Conservation (phyloP, 2,329 filamentous ascomycete genomes). For the Verticillium nonalfalfae region DNA sequence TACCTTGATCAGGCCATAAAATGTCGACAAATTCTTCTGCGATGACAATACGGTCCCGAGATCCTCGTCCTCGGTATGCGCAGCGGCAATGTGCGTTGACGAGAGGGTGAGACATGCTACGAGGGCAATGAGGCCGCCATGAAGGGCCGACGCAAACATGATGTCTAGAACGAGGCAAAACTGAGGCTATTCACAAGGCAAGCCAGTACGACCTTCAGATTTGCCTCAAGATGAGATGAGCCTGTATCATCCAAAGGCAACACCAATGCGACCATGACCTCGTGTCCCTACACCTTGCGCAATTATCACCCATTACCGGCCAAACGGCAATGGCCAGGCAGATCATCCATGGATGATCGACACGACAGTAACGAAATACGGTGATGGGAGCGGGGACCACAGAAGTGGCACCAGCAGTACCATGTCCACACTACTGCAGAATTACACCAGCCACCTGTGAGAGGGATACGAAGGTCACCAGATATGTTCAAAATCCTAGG, state of each 20-base stretch:
- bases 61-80: slow-evolving; percentile 19
- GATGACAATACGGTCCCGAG: slow-evolving; percentile 30
- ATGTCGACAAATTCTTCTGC: slow-evolving; percentile 35
- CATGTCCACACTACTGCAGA: not conserved
- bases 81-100: slow-evolving; percentile 2
- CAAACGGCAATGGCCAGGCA: not conserved
- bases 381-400: not conserved
- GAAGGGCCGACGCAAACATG: not conserved
- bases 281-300: not conserved
- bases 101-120: not conserved
- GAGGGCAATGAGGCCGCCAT: not conserved
- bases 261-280: not conserved
- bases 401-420: not conserved
- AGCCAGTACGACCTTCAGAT: not conserved
- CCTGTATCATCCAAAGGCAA: not conserved
- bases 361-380: not conserved
- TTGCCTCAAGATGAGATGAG: not conserved
- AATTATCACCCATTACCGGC: not conserved
- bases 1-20: slow-evolving; percentile 36
- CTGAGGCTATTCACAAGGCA: not conserved
- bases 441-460: too few species aligned
- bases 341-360: not conserved
- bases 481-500: too few species aligned
- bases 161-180: not conserved
- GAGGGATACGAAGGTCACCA: too few species aligned